Evolutionary conservation across 2,329 filamentous ascomycete genomes (phyloP).

Genomic region (Diaporthe helianthi): DNA sequence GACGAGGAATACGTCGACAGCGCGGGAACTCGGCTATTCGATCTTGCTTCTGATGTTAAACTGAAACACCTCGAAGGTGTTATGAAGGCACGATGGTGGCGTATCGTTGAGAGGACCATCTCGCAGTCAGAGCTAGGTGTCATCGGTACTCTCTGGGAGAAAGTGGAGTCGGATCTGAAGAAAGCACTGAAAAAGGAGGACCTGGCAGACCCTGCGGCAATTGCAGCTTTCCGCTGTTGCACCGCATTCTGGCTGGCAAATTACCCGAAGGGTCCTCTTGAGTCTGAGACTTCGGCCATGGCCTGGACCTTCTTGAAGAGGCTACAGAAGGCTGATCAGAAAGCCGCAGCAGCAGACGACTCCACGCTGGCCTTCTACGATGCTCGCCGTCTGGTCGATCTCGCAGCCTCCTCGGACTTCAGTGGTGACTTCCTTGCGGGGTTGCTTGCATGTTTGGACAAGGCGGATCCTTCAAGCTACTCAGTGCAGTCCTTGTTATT

Average conservation of each 20-base stretch:
- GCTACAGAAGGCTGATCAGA: slow-evolving; percentile 35
- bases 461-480: not conserved
- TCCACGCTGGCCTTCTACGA: slow-evolving; percentile 25
- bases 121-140: slow-evolving; percentile 39
- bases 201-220: slow-evolving; percentile 35
- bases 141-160: slow-evolving; percentile 40
- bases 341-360: slow-evolving; percentile 16
- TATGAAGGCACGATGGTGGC: slow-evolving; percentile 36
- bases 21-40: slow-evolving; percentile 48
- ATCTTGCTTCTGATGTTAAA: slow-evolving; percentile 40
- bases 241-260: slow-evolving; percentile 42
- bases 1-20: slow-evolving; percentile 53
- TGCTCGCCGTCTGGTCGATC: slow-evolving; percentile 18
- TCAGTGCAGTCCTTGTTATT: slow-evolving; percentile 6
- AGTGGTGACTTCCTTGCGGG: slow-evolving; percentile 24
- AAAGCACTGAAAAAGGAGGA: slow-evolving; percentile 38
- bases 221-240: slow-evolving; percentile 44
- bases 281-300: slow-evolving; percentile 39
- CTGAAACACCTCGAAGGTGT: slow-evolving; percentile 25
- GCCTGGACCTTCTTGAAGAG: slow-evolving; percentile 40
- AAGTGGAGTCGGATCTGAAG: slow-evolving; percentile 38
- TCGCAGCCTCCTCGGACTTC: slow-evolving; percentile 14
- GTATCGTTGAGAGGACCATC: slow-evolving; percentile 40
- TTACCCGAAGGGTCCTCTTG: slow-evolving; percentile 37
- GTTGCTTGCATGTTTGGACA: slow-evolving; percentile 14